Evolutionary conservation across 2,329 filamentous ascomycete species (phyloP).

Genomic region (Colletotrichum shisoi): DNA sequence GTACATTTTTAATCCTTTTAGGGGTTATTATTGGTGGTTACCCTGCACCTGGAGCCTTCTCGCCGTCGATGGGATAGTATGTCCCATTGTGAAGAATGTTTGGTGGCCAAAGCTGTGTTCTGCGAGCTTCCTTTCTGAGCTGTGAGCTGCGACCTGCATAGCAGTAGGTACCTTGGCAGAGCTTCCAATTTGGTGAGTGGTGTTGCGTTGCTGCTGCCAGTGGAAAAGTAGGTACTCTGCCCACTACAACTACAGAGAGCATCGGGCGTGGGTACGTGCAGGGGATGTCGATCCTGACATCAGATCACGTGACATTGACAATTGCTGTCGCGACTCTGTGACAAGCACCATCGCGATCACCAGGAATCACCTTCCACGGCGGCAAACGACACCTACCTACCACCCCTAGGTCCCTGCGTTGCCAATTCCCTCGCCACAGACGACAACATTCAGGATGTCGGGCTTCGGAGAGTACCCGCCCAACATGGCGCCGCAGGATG

Average conservation of each 20-base stretch:
- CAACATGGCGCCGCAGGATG: conserved; percentile 71
- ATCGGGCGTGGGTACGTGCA: neutral
- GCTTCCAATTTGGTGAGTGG: too few species aligned
- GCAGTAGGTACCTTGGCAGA: too few species aligned
- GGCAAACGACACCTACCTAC: conserved; percentile 24
- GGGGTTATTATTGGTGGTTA: too few species aligned
- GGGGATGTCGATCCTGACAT: conserved; percentile 32
- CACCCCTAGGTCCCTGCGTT: conserved; percentile 23
- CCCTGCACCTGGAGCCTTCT: too few species aligned
- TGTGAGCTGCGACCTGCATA: neutral
- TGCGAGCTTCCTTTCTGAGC: conserved; percentile 1
- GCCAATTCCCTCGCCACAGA: conserved; percentile 20
- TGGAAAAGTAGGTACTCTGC: neutral
- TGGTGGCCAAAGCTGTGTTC: neutral
- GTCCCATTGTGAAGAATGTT: neutral
- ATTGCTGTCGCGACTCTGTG: conserved; percentile 24
- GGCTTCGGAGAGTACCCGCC: conserved; percentile 71
- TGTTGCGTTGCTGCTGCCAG: too few species aligned
- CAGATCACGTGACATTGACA: conserved; percentile 38
- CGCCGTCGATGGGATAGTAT: neutral
- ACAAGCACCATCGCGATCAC: conserved; percentile 22
- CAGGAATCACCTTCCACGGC: neutral
- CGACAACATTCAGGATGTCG: conserved; percentile 57
- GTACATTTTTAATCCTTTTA: too few species aligned
- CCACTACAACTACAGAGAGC: neutral